phyloP scores from a whole-genome alignment of 2,329 filamentous ascomycete species.

The Paecilomyces sp. region DNA sequence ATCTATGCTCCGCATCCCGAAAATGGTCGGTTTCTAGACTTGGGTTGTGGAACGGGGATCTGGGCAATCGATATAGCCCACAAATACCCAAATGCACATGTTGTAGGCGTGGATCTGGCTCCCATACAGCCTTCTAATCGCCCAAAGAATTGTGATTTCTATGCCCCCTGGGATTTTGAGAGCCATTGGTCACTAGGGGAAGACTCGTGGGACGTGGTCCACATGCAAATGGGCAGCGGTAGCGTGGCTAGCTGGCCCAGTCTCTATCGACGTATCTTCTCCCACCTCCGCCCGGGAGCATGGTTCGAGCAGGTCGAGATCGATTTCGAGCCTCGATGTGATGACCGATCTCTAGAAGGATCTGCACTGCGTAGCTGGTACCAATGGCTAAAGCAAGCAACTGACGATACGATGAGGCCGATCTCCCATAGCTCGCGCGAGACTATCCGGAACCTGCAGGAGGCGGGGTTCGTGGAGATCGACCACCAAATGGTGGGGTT shows the following conservation, averaged over 20 bases:
- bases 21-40: slow-evolving; percentile 49
- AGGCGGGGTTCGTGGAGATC: slow-evolving; percentile 74
- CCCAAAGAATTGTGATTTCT: slow-evolving; percentile 61
- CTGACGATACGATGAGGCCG: slow-evolving; percentile 56
- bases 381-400: slow-evolving; percentile 59
- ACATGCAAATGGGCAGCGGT: slow-evolving; percentile 71
- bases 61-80: slow-evolving; percentile 85
- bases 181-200: slow-evolving; percentile 62
- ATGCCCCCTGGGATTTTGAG: slow-evolving; percentile 68
- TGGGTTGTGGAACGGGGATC: slow-evolving; percentile 84
- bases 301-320: slow-evolving; percentile 90
- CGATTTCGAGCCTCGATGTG: slow-evolving; percentile 68
- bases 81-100: slow-evolving; percentile 53
- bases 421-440: slow-evolving; percentile 55
- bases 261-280: slow-evolving; percentile 63
- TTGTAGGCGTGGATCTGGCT: slow-evolving; percentile 55
- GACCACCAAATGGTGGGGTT: slow-evolving; percentile 61
- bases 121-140: slow-evolving; percentile 62
- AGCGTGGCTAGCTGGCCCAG: slow-evolving; percentile 69
- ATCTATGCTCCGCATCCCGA: slow-evolving; percentile 33
- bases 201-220: slow-evolving; percentile 73
- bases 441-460: slow-evolving; percentile 55
- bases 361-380: slow-evolving; percentile 64
- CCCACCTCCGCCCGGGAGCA: slow-evolving; percentile 67
- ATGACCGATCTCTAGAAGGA: slow-evolving; percentile 52